Percentiles rank a stretch among this genome's conserved stretches.
Conservation (phyloP, 108 stramenopile species). For the Mediolabrus comicus region DNA sequence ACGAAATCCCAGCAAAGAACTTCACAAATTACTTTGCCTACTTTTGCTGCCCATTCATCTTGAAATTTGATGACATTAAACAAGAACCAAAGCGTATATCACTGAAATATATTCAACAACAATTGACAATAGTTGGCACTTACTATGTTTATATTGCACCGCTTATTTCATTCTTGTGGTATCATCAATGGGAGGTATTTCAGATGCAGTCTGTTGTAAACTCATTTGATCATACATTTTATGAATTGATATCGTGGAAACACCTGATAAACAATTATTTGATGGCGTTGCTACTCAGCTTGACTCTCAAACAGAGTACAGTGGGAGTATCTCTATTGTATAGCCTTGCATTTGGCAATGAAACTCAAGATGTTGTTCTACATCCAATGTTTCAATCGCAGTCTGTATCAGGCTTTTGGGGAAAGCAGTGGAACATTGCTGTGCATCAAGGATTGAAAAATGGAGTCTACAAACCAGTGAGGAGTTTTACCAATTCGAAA, state of each 20-base stretch:
- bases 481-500: slow-evolving; percentile 20
- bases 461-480: slow-evolving; percentile 66
- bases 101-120: not conserved
- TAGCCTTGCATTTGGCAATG: slow-evolving; percentile 19
- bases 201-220: not conserved
- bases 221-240: not conserved
- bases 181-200: slow-evolving; percentile 23
- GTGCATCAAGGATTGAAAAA: slow-evolving; percentile 65
- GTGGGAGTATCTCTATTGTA: slow-evolving; percentile 1
- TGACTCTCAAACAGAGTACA: slow-evolving; percentile 13
- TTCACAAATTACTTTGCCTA: slow-evolving; percentile 15
- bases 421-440: slow-evolving; percentile 65
- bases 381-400: slow-evolving; percentile 47
- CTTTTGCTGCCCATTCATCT: slow-evolving; percentile 24
- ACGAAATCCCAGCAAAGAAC: not conserved
- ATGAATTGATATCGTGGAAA: slow-evolving; percentile 6
- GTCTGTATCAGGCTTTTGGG: slow-evolving; percentile 72
- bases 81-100: slow-evolving; percentile 4
- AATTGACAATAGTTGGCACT: not conserved
- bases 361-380: slow-evolving; percentile 7
- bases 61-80: slow-evolving; percentile 14
- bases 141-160: not conserved
- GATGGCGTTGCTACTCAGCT: slow-evolving; percentile 28
- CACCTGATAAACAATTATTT: slow-evolving; percentile 24
- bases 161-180: slow-evolving; percentile 18